These are phyloP conservation scores for Calonectria multiphialidica DNA, from an alignment of 2,329 filamentous ascomycete genomes.

Conservation along the genomic window DNA sequence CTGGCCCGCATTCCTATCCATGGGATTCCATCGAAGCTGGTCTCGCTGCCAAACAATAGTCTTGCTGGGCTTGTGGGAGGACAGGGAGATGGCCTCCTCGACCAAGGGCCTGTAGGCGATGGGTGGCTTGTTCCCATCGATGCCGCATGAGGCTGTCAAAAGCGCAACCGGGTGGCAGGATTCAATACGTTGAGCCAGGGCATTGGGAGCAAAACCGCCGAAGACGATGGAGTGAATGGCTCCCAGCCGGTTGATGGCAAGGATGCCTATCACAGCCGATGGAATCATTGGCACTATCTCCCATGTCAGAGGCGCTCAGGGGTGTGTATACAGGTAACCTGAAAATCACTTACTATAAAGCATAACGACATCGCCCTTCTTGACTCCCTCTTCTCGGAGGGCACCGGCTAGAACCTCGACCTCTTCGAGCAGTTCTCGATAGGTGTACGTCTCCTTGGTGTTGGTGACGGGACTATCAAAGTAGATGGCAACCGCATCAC, in stretches of 20 bases:
- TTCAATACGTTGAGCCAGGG: slow-evolving; percentile 90
- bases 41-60: slow-evolving; percentile 89
- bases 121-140: slow-evolving; percentile 86
- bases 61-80: slow-evolving; percentile 77
- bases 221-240: slow-evolving; percentile 94
- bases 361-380: slow-evolving; percentile 87
- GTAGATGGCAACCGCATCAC: slow-evolving; percentile 79
- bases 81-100: slow-evolving; percentile 76
- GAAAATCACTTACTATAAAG: slow-evolving; percentile 79
- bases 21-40: slow-evolving; percentile 78
- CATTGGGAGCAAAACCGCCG: slow-evolving; percentile 86
- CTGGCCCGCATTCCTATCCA: slow-evolving; percentile 76
- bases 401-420: slow-evolving; percentile 87
- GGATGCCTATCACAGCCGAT: slow-evolving; percentile 85
- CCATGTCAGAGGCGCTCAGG: not conserved
- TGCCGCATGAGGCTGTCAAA: slow-evolving; percentile 91
- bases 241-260: slow-evolving; percentile 84
- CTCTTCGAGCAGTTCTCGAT: slow-evolving; percentile 80
- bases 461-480: slow-evolving; percentile 90
- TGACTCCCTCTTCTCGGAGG: slow-evolving; percentile 83
- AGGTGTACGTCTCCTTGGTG: slow-evolving; percentile 79
- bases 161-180: slow-evolving; percentile 81
- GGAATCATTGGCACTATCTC: slow-evolving; percentile 92
- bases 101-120: slow-evolving; percentile 83
- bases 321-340: not conserved